Evolutionary conservation across 2,329 filamentous ascomycete species (phyloP).

Genomic region (Dryadomyces quercivorus): DNA sequence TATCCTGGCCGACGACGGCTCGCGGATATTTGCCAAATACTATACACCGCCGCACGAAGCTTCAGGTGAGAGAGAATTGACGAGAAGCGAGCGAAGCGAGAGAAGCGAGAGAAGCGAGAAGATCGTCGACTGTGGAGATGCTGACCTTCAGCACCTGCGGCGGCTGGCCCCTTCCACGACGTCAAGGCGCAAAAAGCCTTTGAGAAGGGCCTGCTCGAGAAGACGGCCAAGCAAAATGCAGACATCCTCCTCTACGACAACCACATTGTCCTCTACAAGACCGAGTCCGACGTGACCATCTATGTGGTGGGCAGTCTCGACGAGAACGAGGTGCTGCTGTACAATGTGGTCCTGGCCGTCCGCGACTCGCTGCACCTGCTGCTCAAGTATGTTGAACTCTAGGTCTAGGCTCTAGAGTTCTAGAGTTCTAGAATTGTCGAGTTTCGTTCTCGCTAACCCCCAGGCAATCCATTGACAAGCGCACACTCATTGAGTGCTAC

Average conservation of each 20-base stretch:
- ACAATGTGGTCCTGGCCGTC: constrained; percentile 86
- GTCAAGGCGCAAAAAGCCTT: constrained; percentile 92
- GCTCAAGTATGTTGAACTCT: constrained; percentile 50
- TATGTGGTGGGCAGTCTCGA: constrained; percentile 86
- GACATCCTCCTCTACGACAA: constrained; percentile 98
- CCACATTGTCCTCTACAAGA: constrained; percentile 93
- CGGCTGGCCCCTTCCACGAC: constrained; percentile 57
- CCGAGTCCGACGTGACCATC: constrained; percentile 87
- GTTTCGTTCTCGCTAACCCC: constrained; percentile 38
- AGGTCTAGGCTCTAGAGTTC: too few species aligned
- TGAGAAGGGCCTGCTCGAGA: constrained; percentile 89
- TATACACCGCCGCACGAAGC: constrained; percentile 52
- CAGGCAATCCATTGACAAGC: constrained; percentile 81
- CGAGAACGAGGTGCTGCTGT: constrained; percentile 94
- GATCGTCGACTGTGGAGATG: too few species aligned
- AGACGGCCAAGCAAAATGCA: constrained; percentile 86
- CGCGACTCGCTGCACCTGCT: constrained; percentile 81
- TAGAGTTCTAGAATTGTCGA: too few species aligned
- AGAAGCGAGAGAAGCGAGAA: not conserved
- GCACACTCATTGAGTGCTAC: constrained; percentile 97
- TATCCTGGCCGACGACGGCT: constrained; percentile 76
- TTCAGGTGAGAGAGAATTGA: constrained; percentile 8
- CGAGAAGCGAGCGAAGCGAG: not conserved
- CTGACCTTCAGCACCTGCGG: not conserved
- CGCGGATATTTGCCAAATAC: constrained; percentile 90